Conservation (phyloP, 2,329 filamentous ascomycete species). For the Escovopsis sp. region DNA sequence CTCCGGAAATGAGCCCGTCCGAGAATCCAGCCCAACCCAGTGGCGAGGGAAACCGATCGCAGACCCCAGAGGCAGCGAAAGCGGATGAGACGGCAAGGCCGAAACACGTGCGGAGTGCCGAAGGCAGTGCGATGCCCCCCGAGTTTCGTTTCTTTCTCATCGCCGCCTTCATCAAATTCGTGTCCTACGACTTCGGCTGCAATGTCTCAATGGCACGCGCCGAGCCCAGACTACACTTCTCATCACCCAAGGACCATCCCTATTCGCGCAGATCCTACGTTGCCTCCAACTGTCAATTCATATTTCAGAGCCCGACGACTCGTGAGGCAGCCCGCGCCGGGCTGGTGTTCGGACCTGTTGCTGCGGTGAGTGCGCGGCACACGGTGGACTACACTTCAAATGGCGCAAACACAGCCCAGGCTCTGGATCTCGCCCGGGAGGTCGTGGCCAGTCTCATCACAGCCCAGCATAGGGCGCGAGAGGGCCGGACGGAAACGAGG, state of each 20-base stretch:
- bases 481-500: conserved; percentile 38
- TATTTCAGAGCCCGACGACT: conserved; percentile 44
- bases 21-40: conserved; percentile 7
- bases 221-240: conserved; percentile 44
- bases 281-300: conserved; percentile 41
- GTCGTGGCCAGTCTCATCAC: conserved; percentile 44
- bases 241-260: conserved; percentile 18
- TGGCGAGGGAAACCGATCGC: conserved; percentile 2
- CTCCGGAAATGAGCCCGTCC: conserved; percentile 15
- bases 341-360: conserved; percentile 45
- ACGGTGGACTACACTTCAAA: conserved; percentile 32
- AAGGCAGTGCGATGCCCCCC: conserved; percentile 40
- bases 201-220: conserved; percentile 39
- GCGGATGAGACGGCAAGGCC: background rate
- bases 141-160: conserved; percentile 43
- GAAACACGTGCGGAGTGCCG: conserved; percentile 23
- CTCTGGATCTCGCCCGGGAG: conserved; percentile 46
- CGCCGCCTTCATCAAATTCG: conserved; percentile 45
- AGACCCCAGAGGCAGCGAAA: background rate
- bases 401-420: conserved; percentile 37
- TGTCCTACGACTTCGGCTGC: conserved; percentile 51
- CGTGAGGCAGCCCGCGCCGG: conserved; percentile 44
- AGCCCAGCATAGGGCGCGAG: conserved; percentile 46
- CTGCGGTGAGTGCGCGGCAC: conserved; percentile 42
- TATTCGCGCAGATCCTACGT: conserved; percentile 35